Conservation (phyloP, 345 rosid species). For the Gossypium mustelinum region DNA sequence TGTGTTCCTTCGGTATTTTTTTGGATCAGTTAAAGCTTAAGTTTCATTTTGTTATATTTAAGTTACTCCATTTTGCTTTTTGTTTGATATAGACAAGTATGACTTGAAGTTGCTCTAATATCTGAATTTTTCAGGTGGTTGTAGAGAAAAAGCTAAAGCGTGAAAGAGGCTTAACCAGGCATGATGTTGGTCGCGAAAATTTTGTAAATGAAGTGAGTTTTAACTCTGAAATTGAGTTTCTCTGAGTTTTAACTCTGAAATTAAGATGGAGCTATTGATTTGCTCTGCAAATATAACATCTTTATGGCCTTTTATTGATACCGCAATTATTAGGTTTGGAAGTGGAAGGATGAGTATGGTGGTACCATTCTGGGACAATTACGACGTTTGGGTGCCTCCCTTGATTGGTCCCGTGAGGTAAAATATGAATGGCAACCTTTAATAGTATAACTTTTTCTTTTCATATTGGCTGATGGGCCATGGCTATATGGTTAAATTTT, state of each 20-base stretch:
- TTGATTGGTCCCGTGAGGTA: conserved; percentile 99
- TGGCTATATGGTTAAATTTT: background rate
- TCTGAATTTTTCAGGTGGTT: conserved; percentile 46
- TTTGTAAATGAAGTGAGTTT: conserved; percentile 75
- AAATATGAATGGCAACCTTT: conserved; percentile 7
- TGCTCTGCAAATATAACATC: background rate
- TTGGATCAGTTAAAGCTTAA: background rate
- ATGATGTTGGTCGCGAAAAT: conserved; percentile 85
- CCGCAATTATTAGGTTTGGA: conserved; percentile 66
- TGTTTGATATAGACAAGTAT: background rate
- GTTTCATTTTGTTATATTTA: background rate
- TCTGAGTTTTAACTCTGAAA: background rate
- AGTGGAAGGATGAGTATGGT: conserved; percentile 80
- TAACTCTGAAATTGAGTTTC: background rate
- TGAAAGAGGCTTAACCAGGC: conserved; percentile 67
- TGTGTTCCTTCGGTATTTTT: background rate
- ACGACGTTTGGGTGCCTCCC: conserved; percentile 85
- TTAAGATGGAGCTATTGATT: background rate
- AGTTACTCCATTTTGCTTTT: background rate
- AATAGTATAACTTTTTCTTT: background rate
- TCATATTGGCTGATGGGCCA: background rate
- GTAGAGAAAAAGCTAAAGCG: conserved; percentile 93
- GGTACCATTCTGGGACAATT: conserved; percentile 65
- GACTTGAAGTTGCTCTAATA: conserved; percentile 7
- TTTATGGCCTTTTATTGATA: conserved; percentile 13